Evolutionary conservation across 352 stramenopile species (phyloP).

Genomic region (Globisporangium solare): DNA sequence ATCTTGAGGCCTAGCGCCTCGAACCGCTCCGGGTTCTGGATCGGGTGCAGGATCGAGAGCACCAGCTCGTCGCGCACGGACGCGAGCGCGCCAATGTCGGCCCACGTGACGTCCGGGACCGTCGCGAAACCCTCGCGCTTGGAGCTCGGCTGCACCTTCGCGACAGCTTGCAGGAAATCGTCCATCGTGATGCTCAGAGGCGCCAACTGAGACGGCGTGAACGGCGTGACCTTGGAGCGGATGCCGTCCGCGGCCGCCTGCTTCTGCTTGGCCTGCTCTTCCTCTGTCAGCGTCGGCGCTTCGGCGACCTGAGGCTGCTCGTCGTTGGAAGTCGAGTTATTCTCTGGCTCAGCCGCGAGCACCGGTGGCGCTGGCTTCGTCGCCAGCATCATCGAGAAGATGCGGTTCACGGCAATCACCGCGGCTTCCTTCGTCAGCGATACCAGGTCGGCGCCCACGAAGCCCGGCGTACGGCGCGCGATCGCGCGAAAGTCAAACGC

Average conservation of each 20-base stretch:
- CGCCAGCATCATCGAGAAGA: slow-evolving; percentile 89
- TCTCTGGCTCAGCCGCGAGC: neutral
- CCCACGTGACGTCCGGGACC: slow-evolving; percentile 97
- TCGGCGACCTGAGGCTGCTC: too few relatives aligned
- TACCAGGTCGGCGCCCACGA: slow-evolving; percentile 96
- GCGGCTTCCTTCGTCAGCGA: slow-evolving; percentile 98
- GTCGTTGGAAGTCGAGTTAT: neutral
- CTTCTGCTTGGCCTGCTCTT: slow-evolving; percentile 10
- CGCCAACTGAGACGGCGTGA: slow-evolving; percentile 88
- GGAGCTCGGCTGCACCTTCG: slow-evolving; percentile 96
- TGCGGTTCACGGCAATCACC: slow-evolving; percentile 96
- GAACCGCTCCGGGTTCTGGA: slow-evolving; percentile 95
- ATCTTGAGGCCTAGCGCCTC: slow-evolving; percentile 93
- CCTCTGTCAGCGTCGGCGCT: neutral
- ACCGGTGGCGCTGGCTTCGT: neutral
- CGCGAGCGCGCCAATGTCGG: slow-evolving; percentile 94
- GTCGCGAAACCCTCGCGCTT: slow-evolving; percentile 99
- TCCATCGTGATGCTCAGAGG: slow-evolving; percentile 94
- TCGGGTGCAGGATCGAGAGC: slow-evolving; percentile 96
- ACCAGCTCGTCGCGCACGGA: slow-evolving; percentile 94
- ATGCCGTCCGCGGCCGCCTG: slow-evolving; percentile 60
- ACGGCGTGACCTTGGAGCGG: slow-evolving; percentile 61
- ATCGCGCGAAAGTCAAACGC: slow-evolving; percentile 94
- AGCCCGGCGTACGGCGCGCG: slow-evolving; percentile 93
- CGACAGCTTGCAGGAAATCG: slow-evolving; percentile 95